A percentile compares a stretch with the other conserved stretches of the same genome.
phyloP scores from a whole-genome alignment of 2,329 filamentous ascomycete genomes.

The Pleoardoris graminearum region DNA sequence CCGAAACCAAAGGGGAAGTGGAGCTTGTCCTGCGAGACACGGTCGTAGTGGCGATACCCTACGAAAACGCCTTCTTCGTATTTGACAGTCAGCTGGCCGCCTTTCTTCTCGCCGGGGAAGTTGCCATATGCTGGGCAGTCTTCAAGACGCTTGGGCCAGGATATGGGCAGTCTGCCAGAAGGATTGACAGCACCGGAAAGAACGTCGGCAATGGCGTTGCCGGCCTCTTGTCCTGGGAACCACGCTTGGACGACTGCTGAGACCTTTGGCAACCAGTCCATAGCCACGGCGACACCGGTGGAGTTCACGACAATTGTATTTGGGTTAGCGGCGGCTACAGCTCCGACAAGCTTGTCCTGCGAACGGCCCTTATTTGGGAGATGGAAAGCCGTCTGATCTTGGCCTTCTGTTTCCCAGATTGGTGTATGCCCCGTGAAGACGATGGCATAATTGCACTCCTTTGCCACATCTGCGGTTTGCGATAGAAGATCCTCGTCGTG shows the following conservation, averaged over 20 bases:
- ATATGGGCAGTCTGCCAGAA: conserved; percentile 45
- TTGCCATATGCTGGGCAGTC: conserved; percentile 43
- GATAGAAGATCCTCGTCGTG: conserved; percentile 35
- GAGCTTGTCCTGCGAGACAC: conserved; percentile 61
- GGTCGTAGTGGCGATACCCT: conserved; percentile 61
- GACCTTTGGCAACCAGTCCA: conserved; percentile 65
- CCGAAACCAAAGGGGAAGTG: conserved; percentile 48
- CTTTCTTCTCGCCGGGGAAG: conserved; percentile 48
- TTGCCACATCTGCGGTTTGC: conserved; percentile 30
- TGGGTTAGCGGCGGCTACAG: conserved; percentile 67
- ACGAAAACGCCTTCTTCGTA: conserved; percentile 59
- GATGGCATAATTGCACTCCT: conserved; percentile 34
- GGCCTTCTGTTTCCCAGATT: conserved; percentile 58
- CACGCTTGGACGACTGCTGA: conserved; percentile 47
- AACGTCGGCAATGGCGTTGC: conserved; percentile 49
- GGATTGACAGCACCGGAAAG: conserved; percentile 47
- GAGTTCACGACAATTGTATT: conserved; percentile 75
- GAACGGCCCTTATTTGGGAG: conserved; percentile 55
- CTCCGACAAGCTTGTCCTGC: conserved; percentile 67
- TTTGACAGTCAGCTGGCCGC: conserved; percentile 62
- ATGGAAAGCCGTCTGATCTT: conserved; percentile 61
- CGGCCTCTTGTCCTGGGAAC: conserved; percentile 49
- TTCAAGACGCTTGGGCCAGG: conserved; percentile 43
- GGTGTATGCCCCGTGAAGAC: conserved; percentile 43
- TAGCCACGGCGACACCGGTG: conserved; percentile 72